Evolutionary conservation across 2,329 filamentous ascomycete species (phyloP), one percentile per base, ranked within the genome.

Genomic region (Fusarium sp.): DNA sequence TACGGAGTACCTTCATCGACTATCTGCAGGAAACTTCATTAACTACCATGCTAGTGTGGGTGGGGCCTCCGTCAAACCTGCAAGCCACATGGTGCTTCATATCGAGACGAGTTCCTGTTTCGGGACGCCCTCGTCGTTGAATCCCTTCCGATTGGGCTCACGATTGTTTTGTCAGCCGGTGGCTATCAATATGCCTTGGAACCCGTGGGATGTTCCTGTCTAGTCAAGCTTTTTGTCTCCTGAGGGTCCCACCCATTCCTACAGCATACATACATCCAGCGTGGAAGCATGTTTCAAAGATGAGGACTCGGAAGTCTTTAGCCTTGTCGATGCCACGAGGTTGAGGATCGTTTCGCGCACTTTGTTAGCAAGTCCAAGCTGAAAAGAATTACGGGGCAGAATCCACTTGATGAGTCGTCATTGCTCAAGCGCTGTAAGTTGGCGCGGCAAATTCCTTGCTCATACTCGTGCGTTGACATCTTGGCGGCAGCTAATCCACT

Each of bases 71-170:
- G 59, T 60, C 60, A 69, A 74, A 75, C 55, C 70, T 66, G 72
- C 65, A 76, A 73, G 74, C 70, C 58, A 61, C 70, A 69, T 72
- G 49, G 59, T 70, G 57, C 57, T 55, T 54, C 59, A 60, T 45
- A 41, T 60, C 51, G 71, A 77, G 75, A 77, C 75, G 75, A 76
- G 35, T 77, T 76, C 57, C 75, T 77, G 55, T 69, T 75, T 77
- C 66, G 60, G 73, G 75, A 69, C 57, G 54, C 51, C 64, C 58
- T 52, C 60, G 67, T 62, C 51, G 54, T 67, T 62, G 52, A 65
- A 35, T 33, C 38, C 42, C 46, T 16, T 52, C 14, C 59, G 59
- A 77, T 77, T 77, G 75, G 75, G 19, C 29, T 33, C 41, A 18
- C 37, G 16, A 44, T 23, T 49, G 48, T 63, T 35, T 42, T 37